Percentiles rank a stretch among this genome's conserved stretches.
These are phyloP conservation scores for Chlorella sp. DNA, from an alignment of 139 green algal species.

Conservation along the genomic window DNA sequence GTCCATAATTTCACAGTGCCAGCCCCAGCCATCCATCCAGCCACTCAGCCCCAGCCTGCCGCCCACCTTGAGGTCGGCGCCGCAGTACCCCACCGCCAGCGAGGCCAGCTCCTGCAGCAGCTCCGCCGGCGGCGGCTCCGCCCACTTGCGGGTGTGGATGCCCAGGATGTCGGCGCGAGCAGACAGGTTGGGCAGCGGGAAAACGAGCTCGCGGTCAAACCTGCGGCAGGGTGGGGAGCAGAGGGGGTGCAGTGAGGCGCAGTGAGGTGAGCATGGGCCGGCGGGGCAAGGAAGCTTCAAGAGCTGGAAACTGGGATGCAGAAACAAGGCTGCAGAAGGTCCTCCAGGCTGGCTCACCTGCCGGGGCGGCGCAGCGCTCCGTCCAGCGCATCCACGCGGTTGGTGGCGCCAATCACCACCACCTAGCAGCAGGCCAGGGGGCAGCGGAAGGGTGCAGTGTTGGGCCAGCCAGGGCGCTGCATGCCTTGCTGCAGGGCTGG, in stretches of 20 bases:
- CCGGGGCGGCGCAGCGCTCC: slow-evolving; percentile 71
- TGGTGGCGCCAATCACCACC: slow-evolving; percentile 82
- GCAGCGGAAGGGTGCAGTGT: background rate
- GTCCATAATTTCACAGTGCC: no score
- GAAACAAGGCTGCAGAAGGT: no score
- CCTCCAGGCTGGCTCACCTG: slow-evolving; percentile 12
- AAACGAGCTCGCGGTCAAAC: slow-evolving; percentile 85
- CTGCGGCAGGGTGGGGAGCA: slow-evolving; percentile 9
- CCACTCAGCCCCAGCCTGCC: background rate
- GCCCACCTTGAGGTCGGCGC: slow-evolving; percentile 90
- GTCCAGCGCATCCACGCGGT: slow-evolving; percentile 83
- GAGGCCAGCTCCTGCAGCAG: slow-evolving; percentile 78
- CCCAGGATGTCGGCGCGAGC: slow-evolving; percentile 84
- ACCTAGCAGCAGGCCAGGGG: slow-evolving; percentile 41
- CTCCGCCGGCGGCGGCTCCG: slow-evolving; percentile 53
- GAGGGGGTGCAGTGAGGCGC: background rate
- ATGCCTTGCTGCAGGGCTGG: no score
- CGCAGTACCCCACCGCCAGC: slow-evolving; percentile 87
- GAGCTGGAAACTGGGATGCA: no score
- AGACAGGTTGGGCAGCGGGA: slow-evolving; percentile 68
- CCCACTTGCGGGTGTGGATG: slow-evolving; percentile 92
- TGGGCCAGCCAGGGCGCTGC: no score
- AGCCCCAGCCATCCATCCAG: no score
- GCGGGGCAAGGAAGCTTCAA: background rate
- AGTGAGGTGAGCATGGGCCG: background rate